A percentile compares a stretch with the other conserved stretches of the same genome.
Conservation (phyloP, 2,329 filamentous ascomycete genomes). For the Aureobasidium sp. region DNA sequence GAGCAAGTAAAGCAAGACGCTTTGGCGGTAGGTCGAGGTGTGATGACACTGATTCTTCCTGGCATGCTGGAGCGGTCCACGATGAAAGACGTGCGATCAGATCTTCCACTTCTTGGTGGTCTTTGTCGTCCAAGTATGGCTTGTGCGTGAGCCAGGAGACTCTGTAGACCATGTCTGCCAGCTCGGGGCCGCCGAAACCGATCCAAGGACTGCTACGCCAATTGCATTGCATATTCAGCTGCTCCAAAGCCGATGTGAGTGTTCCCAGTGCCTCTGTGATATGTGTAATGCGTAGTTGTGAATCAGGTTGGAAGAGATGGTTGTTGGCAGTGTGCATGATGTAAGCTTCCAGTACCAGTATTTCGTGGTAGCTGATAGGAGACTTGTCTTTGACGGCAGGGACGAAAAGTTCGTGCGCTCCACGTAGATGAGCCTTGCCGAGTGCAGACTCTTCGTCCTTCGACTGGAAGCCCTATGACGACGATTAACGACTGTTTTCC, state of each 20-base stretch:
- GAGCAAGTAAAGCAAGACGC: neutral
- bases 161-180: conserved; percentile 2
- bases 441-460: neutral
- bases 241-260: neutral
- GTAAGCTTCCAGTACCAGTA: conserved; percentile 17
- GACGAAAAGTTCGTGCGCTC: conserved; percentile 14
- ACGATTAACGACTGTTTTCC: neutral
- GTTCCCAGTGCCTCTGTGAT: neutral
- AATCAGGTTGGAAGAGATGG: conserved; percentile 14
- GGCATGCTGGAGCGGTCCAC: conserved; percentile 1
- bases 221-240: neutral
- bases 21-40: neutral
- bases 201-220: conserved; percentile 11
- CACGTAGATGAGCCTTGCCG: conserved; percentile 12
- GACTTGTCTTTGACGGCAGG: neutral
- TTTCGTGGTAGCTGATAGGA: conserved; percentile 12
- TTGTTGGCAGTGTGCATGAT: conserved; percentile 16
- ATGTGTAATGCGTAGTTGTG: conserved; percentile 12
- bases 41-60: neutral
- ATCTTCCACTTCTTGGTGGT: neutral
- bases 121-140: neutral
- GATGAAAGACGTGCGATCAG: neutral
- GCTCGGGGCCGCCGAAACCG: neutral
- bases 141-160: conserved; percentile 6
- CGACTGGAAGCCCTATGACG: conserved; percentile 7